Percentiles rank a stretch among this genome's conserved stretches.
Evolutionary conservation across 2,329 filamentous ascomycete genomes (phyloP).

Genomic region (Elsinoe necatrix): DNA sequence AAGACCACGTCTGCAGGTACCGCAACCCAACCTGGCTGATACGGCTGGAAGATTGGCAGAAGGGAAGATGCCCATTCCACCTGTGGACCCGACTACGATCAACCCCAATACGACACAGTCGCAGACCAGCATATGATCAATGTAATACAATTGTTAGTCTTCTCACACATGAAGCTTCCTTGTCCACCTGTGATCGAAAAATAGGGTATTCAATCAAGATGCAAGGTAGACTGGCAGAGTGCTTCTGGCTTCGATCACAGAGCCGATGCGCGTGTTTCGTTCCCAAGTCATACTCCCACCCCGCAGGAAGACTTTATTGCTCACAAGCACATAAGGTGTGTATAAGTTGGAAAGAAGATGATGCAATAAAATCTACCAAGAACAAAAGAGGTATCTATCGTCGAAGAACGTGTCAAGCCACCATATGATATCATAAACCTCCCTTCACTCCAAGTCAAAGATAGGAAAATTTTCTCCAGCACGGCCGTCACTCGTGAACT

Average conservation of each 20-base stretch:
- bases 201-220: too few relatives aligned
- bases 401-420: neutral
- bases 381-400: slow-evolving; percentile 7
- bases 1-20: slow-evolving; percentile 62
- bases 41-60: slow-evolving; percentile 14
- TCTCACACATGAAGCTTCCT: neutral
- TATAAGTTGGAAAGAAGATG: neutral
- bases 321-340: too few relatives aligned
- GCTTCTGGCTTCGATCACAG: too few relatives aligned
- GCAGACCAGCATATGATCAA: neutral
- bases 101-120: slow-evolving; percentile 5
- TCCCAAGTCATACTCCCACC: too few relatives aligned
- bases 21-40: slow-evolving; percentile 24
- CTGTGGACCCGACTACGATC: slow-evolving; percentile 2
- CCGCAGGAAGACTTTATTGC: too few relatives aligned
- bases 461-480: neutral
- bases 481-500: slow-evolving; percentile 9
- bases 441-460: neutral
- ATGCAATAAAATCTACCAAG: slow-evolving; percentile 6
- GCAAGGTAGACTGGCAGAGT: too few relatives aligned
- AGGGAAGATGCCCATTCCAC: slow-evolving; percentile 13
- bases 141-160: neutral
- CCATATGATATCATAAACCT: neutral
- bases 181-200: too few relatives aligned
- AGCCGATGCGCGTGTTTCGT: too few relatives aligned